A percentile compares a stretch with the other conserved stretches of the same genome.
Evolutionary conservation across 208 protist genomes (phyloP).

Genomic region (Leishmania braziliensis): DNA sequence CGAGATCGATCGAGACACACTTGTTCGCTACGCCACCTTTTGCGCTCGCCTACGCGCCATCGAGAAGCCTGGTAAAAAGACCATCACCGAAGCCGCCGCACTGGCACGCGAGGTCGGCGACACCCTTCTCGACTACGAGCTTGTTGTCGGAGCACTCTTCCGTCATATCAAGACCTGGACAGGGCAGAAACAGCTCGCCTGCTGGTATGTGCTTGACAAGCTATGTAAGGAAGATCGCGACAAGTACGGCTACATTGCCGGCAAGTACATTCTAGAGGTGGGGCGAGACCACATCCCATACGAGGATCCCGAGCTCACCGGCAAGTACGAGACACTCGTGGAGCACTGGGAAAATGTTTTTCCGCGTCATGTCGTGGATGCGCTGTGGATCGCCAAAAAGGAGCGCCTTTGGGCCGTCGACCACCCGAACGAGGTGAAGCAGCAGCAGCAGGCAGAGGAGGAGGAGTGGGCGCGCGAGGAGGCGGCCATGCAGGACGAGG

Average conservation of each 20-base stretch:
- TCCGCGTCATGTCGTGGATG: slow-evolving; percentile 82
- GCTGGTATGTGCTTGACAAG: slow-evolving; percentile 92
- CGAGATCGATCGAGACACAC: slow-evolving; percentile 79
- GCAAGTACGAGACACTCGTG: slow-evolving; percentile 90
- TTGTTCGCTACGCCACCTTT: slow-evolving; percentile 74
- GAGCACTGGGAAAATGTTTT: slow-evolving; percentile 93
- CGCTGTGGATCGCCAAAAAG: slow-evolving; percentile 86
- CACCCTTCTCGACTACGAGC: slow-evolving; percentile 68
- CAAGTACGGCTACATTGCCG: slow-evolving; percentile 84
- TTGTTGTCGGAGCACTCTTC: slow-evolving; percentile 85
- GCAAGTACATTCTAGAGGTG: slow-evolving; percentile 89
- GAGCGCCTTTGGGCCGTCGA: slow-evolving; percentile 84
- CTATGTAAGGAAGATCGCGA: slow-evolving; percentile 88
- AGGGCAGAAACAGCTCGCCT: slow-evolving; percentile 82
- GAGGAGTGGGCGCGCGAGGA: slow-evolving; percentile 79
- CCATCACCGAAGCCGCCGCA: slow-evolving; percentile 49
- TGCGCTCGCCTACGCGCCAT: slow-evolving; percentile 68
- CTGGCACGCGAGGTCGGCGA: slow-evolving; percentile 79
- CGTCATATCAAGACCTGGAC: slow-evolving; percentile 91
- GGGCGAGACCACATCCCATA: slow-evolving; percentile 90
- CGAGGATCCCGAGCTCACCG: slow-evolving; percentile 73
- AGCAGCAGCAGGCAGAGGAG: slow-evolving; percentile 80
- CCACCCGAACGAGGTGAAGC: slow-evolving; percentile 68
- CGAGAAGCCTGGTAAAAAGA: slow-evolving; percentile 81
- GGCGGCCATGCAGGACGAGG: slow-evolving; percentile 72